Base-by-base conservation (phyloP, 78 protist species). In the Chrysochromulina tobinii region DNA sequence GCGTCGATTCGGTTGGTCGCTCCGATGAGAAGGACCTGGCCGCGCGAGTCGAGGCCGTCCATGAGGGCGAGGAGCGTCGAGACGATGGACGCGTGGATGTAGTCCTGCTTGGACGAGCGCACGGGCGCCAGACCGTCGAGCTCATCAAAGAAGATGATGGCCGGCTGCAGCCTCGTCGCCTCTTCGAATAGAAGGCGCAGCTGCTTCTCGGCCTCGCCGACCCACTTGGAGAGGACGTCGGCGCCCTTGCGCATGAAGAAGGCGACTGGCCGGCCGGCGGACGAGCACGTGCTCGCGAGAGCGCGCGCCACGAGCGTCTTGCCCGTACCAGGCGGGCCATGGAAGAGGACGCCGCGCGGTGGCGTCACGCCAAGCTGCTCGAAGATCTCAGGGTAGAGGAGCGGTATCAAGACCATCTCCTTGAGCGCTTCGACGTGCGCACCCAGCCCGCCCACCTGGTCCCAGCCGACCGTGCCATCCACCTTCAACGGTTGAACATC, bases 41-140 rank as follows among this genome's bases (percentile, higher is more conserved):
- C 51, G 53, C 55, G 0, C 57, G 12, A 9, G 90, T 97, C 97
- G 89, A 98, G 79, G 91, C 99, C 99, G 90, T 99, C 99, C 99
- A 99, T 98, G 61, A 99, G 97, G 48, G 99, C 98, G 68, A 99
- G 94, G 75, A 99, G 96, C 97, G 98, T 99, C 18, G 99, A 98
- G 72, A 99, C 89, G 15, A 98, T 97, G 73, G 48, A 7, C 73
- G 73, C 73, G 73, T 3, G 23, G 73, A 3, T 18, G 17, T 67
- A 11, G 38, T 1, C 73, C 73, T 23, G 38, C 38, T 11, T 25
- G 73, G 90, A 14, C 95, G 93, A 72, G 21, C 99, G 95, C 89
- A 95, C 97, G 3, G 98, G 97, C 25, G 99, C 93, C 59, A 98
- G 97, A 54, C 98, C 98, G 66, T 98, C 99, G 79, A 98, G 97